A percentile compares a stretch with the other conserved stretches of the same genome.
These are phyloP conservation scores for Ascochyta viciae-villosae DNA, from an alignment of 2,329 filamentous ascomycete species.

Conservation along the genomic window DNA sequence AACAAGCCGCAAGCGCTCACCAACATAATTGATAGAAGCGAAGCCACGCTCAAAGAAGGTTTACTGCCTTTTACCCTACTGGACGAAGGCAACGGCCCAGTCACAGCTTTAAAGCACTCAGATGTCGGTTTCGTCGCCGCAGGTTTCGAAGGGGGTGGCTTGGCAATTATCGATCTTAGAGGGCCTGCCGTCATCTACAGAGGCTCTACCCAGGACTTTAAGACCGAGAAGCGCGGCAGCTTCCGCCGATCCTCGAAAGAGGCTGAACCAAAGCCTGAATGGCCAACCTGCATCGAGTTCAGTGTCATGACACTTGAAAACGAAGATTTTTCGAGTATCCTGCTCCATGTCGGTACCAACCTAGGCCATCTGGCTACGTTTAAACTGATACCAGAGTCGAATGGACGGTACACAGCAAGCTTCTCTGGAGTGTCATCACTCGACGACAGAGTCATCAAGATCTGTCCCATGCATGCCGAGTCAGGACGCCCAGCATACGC, in stretches of 20 bases:
- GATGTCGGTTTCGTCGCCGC: constrained; percentile 91
- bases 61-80: constrained; percentile 81
- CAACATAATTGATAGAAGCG: constrained; percentile 75
- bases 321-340: constrained; percentile 94
- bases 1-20: constrained; percentile 64
- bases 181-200: constrained; percentile 85
- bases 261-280: constrained; percentile 65
- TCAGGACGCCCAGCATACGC: constrained; percentile 78
- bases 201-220: constrained; percentile 76
- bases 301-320: constrained; percentile 87
- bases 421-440: constrained; percentile 72
- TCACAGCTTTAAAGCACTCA: constrained; percentile 82
- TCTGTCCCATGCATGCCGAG: constrained; percentile 80
- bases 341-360: constrained; percentile 89
- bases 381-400: constrained; percentile 79
- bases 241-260: constrained; percentile 66
- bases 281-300: constrained; percentile 84
- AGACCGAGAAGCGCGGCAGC: constrained; percentile 76
- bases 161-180: constrained; percentile 86
- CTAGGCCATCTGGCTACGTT: constrained; percentile 85
- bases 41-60: constrained; percentile 77
- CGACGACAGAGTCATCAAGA: constrained; percentile 73
- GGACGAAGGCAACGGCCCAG: constrained; percentile 80
- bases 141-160: constrained; percentile 81
- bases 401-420: constrained; percentile 74